phyloP scores from a whole-genome alignment of 148 eudicot species.

The Amaranthus hypochondriacus region DNA sequence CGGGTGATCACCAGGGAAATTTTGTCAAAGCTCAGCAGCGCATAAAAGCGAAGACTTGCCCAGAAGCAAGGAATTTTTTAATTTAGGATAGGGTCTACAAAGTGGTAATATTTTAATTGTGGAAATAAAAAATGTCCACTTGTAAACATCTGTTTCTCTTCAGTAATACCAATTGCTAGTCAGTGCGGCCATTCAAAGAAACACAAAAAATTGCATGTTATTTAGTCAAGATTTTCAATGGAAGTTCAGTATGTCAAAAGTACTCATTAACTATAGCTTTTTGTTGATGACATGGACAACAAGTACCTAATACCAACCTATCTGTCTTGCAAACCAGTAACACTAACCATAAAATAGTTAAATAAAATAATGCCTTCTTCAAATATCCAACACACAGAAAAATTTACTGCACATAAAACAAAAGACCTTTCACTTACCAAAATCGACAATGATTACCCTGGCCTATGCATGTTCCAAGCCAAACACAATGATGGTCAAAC shows the following conservation, averaged over 20 bases:
- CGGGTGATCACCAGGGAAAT: too few species aligned
- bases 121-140: too few species aligned
- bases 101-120: too few species aligned
- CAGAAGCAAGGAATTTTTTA: too few species aligned
- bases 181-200: not conserved
- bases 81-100: too few species aligned
- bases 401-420: not conserved
- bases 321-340: not conserved
- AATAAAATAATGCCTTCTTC: not conserved
- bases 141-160: not conserved
- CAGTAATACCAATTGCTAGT: not conserved
- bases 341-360: not conserved
- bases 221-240: not conserved
- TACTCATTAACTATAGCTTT: not conserved
- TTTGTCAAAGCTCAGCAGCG: too few species aligned
- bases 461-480: constrained; percentile 98
- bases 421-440: constrained; percentile 54
- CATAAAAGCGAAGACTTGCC: too few species aligned
- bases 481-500: constrained; percentile 98
- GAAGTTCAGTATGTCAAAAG: not conserved
- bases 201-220: too few species aligned
- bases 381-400: constrained; percentile 2
- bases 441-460: constrained; percentile 92
- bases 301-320: not conserved
- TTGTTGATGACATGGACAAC: not conserved